Base-by-base conservation (phyloP, 177 flowering plant genomes). In the Vitis hybrid region DNA sequence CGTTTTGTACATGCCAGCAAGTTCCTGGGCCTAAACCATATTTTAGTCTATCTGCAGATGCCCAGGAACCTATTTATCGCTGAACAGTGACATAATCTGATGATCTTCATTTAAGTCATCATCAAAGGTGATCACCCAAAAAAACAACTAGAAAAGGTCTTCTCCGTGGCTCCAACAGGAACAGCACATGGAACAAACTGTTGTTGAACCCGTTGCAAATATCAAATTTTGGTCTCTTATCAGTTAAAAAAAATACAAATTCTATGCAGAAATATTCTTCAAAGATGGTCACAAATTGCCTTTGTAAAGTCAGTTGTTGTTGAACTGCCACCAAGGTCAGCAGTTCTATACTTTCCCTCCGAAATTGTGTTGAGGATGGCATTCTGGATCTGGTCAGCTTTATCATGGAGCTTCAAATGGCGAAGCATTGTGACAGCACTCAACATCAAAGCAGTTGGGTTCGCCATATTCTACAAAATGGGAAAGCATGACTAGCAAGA, bases 391-490 rank as follows among this genome's bases (percentile, higher is more conserved):
- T 72, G 78, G 4, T 93, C 94, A n/a, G 98, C 99, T 75, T 93
- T 85, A 57, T 88, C 93, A 60, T 86, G 64, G 14, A 93, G 84
- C 18, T 89, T 76, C 76, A 95, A 75, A 70, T 95, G 99, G 68
- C 90, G 90, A 57, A 95, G 74, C 99, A 95, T 95, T 46, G 85
- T 57, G 55, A 93, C 99, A 18, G 85, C 64, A 82, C 98, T 93
- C 83, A 95, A 72, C 56, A 95, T 81, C 78, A 95, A 76, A n/a
- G 99, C 99, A 13, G 98, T 95, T 69, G 99, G 99, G 75, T 95
- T 95, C 19, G 99, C 99, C 78, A 90, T 54, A 68, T 95, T 91
- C 98, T 93, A 80, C 14, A 52, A 64, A 64, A 56, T 21, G 12
- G 9, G 58, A 60, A 62, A 61, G 24, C 55, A 64, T 30, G 6